Base-by-base conservation (phyloP, 768 basidiomycete species). In the Piloderma croceum region DNA sequence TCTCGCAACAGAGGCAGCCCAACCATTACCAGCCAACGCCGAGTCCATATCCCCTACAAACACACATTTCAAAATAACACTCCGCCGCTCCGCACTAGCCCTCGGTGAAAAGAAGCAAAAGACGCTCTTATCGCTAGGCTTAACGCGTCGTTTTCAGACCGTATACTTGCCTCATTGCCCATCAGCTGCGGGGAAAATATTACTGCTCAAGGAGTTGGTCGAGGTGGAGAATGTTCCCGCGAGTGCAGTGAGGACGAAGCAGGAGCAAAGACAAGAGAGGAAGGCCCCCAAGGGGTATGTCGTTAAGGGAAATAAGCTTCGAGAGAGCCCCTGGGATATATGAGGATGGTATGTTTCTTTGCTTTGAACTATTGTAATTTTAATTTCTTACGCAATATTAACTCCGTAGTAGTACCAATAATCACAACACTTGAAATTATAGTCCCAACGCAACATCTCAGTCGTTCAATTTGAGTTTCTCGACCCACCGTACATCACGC, bases 61-160 rank as follows among this genome's bases (percentile, higher is more conserved):
- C 22, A 89, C 91, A 0, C 88, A 94, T 62, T 92, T 76, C 69
- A 87, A 86, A 67, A 83, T 97, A 52, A 94, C 91, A 15, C 80
- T 93, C 21, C 76, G 76, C 7, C 85, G 92, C 41, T 93, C 91
- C 5, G 83, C 80, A 36, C 92, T 93, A 46, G 83, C 89, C 1
- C 76, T 94, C 7, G 82, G 84, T 3, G 67, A 77, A 42, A 73
- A 72, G 50, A 76, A 80, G 42, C 74, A 82, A 54, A 80, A 71
- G 34, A 93, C 91, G 0, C 70, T 93, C 33, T 70, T 74, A n/a
- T 75, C 89, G 1, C 77, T 97, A 3, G 92, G 92, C 1, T 70
- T 97, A 37, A 81, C 87, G 59, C 68, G 83, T 42, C 77, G 90
- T 27, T 76, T 84, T 66, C 84, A 90, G 59, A 90, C 83, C 0